Percentiles rank a stretch among this genome's conserved stretches.
These are phyloP conservation scores for Epichloe uncinata DNA, from an alignment of 2,329 filamentous ascomycete genomes.

Conservation along the genomic window DNA sequence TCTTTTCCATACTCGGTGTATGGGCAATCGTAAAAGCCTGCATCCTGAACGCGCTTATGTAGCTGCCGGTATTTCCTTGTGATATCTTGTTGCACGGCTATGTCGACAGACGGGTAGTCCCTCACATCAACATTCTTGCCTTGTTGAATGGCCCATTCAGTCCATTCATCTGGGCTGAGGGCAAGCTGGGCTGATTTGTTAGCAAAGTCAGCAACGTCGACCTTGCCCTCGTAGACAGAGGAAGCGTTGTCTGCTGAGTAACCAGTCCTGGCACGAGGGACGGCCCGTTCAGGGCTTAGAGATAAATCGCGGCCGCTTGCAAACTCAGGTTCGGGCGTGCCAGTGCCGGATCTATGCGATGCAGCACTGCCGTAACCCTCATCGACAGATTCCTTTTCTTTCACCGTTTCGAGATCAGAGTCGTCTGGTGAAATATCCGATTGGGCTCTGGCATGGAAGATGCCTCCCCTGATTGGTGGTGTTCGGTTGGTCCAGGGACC, in stretches of 20 bases:
- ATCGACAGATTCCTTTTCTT: constrained; percentile 6
- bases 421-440: constrained; percentile 6
- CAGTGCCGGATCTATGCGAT: constrained; percentile 4
- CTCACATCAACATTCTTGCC: constrained; percentile 20
- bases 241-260: background rate
- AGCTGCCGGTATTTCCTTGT: constrained; percentile 40
- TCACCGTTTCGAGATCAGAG: constrained; percentile 6
- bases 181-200: background rate
- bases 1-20: constrained; percentile 48
- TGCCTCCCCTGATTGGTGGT: constrained; percentile 44
- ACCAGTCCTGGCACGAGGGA: constrained; percentile 1
- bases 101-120: constrained; percentile 40
- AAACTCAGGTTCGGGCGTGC: constrained; percentile 2
- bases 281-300: background rate
- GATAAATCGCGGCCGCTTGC: background rate
- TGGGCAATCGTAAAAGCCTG: constrained; percentile 44
- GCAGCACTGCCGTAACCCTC: constrained; percentile 7
- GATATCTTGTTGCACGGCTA: constrained; percentile 40
- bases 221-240: background rate
- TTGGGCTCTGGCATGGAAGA: constrained; percentile 10
- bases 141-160: constrained; percentile 22
- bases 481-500: constrained; percentile 44
- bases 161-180: constrained; percentile 15
- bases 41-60: constrained; percentile 38
- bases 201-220: background rate